phyloP scores from a whole-genome alignment of 495 filamentous ascomycete genomes.

The Corynascus novoguineensis region DNA sequence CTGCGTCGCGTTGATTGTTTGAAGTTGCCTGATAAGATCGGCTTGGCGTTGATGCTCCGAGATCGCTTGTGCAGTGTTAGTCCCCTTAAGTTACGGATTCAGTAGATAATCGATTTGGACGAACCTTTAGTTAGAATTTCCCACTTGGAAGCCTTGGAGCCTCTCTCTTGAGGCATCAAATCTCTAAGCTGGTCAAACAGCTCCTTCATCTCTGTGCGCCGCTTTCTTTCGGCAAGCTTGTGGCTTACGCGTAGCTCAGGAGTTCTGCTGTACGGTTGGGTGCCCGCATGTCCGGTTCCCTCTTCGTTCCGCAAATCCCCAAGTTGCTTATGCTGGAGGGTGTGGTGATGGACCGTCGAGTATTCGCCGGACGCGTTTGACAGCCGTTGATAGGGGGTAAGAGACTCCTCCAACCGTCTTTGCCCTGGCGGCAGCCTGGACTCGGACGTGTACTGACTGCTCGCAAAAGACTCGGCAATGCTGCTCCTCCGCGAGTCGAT shows the following conservation, averaged over 20 bases:
- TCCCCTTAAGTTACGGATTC: not conserved
- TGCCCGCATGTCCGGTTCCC: conserved; percentile 46
- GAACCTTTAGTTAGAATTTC: conserved; percentile 93
- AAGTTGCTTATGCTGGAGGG: conserved; percentile 68
- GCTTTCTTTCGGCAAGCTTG: conserved; percentile 92
- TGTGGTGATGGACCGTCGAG: conserved; percentile 62
- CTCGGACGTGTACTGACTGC: conserved; percentile 66
- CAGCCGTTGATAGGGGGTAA: conserved; percentile 27
- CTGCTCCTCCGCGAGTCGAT: conserved; percentile 67
- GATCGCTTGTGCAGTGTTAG: conserved; percentile 40
- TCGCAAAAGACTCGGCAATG: conserved; percentile 65
- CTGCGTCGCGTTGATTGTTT: conserved; percentile 31
- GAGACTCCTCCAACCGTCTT: conserved; percentile 55
- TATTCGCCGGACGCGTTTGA: conserved; percentile 32
- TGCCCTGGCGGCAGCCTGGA: conserved; percentile 66
- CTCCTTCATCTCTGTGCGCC: conserved; percentile 96
- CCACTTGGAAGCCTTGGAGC: conserved; percentile 97
- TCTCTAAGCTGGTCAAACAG: conserved; percentile 82
- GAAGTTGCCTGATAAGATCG: conserved; percentile 34
- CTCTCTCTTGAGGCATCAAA: conserved; percentile 77
- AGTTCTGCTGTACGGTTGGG: conserved; percentile 84
- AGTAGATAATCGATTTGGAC: conserved; percentile 4
- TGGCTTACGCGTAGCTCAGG: conserved; percentile 93
- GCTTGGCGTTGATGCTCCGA: conserved; percentile 47
- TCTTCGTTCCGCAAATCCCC: conserved; percentile 60